Conservation (phyloP, 176 grass and related monocot species). For the Musa troglodytarum region DNA sequence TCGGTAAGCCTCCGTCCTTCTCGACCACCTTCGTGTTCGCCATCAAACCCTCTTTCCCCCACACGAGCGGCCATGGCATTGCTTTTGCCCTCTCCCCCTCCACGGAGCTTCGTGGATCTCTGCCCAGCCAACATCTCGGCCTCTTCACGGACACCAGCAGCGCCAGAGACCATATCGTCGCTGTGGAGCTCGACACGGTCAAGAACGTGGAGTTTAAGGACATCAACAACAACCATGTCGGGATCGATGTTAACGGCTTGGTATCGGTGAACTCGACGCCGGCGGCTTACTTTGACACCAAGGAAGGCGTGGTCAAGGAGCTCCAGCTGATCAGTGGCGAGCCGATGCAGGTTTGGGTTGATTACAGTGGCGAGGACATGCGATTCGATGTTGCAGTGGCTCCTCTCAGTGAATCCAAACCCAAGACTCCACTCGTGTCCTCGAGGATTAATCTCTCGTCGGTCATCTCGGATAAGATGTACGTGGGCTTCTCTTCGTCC, state of each 20-base stretch:
- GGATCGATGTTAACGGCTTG: conserved; percentile 36
- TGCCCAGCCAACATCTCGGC: conserved; percentile 44
- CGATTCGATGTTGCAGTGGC: conserved; percentile 35
- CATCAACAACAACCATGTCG: conserved; percentile 43
- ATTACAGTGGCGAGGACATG: conserved; percentile 18
- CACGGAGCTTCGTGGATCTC: neutral
- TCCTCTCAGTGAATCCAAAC: conserved; percentile 14
- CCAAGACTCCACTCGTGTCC: conserved; percentile 30
- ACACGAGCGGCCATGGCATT: conserved; percentile 34
- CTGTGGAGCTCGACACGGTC: conserved; percentile 52
- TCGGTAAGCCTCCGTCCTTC: neutral
- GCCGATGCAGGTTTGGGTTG: conserved; percentile 49
- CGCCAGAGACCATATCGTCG: conserved; percentile 21
- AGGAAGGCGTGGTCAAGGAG: conserved; percentile 17
- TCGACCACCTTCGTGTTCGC: conserved; percentile 51
- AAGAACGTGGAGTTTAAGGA: conserved; percentile 35
- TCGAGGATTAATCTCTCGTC: conserved; percentile 18
- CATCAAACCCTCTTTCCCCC: conserved; percentile 21
- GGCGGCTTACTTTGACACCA: conserved; percentile 34
- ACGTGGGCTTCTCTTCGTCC: conserved; percentile 42
- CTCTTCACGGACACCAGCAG: conserved; percentile 28
- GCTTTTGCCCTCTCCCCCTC: conserved; percentile 29
- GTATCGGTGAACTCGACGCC: neutral
- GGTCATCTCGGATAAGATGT: conserved; percentile 22
- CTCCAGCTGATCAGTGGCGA: conserved; percentile 32